Evolutionary conservation across 257 asterid genomes (phyloP).

Genomic region (Nicotiana obtusifolia): DNA sequence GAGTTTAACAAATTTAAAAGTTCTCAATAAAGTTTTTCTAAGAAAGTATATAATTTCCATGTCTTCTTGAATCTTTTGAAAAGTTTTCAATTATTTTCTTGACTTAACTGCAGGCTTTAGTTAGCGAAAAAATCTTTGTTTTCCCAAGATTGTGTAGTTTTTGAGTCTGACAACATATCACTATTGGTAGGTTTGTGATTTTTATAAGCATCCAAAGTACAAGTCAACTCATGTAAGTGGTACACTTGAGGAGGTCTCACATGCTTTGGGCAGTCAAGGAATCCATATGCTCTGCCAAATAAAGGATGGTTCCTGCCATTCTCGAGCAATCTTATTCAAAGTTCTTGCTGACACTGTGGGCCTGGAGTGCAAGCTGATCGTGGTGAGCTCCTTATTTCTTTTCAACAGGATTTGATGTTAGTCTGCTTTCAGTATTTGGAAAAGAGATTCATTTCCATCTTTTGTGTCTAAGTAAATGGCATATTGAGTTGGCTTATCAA

Average conservation of each 20-base stretch:
- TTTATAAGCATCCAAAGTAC: constrained; percentile 56
- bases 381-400: constrained; percentile 52
- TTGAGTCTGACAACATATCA: constrained; percentile 1
- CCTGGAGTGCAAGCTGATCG: constrained; percentile 69
- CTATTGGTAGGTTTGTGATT: constrained; percentile 58
- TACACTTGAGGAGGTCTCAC: constrained; percentile 78
- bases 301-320: constrained; percentile 73
- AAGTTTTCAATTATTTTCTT: neutral
- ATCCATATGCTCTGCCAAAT: constrained; percentile 77
- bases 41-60: neutral
- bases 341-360: constrained; percentile 84
- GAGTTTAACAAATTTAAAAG: neutral
- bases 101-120: neutral
- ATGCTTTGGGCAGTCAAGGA: constrained; percentile 71
- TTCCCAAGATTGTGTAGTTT: neutral
- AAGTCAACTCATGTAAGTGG: constrained; percentile 52
- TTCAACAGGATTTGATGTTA: constrained; percentile 11
- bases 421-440: neutral
- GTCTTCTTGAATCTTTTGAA: neutral
- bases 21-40: neutral
- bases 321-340: constrained; percentile 87
- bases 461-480: constrained; percentile 5
- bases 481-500: constrained; percentile 9
- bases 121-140: neutral
- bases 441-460: neutral